Percentiles rank a stretch among this genome's conserved stretches.
These are phyloP conservation scores for Dioscorea dumetorum DNA, from an alignment of 106 monocot genomes.

Conservation along the genomic window DNA sequence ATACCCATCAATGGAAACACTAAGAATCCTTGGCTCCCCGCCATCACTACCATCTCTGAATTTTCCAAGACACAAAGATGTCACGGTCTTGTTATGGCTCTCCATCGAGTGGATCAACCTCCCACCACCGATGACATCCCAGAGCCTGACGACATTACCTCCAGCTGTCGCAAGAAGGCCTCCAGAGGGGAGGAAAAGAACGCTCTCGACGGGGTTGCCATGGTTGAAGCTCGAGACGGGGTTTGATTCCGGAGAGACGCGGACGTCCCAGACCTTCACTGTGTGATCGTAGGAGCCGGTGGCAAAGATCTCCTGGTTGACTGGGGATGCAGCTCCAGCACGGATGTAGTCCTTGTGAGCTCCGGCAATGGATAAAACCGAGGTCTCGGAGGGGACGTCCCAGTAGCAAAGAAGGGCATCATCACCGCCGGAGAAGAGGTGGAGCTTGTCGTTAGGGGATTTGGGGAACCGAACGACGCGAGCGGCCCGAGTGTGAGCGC, in stretches of 20 bases:
- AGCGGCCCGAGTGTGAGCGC: slow-evolving; percentile 60
- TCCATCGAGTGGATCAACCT: slow-evolving; percentile 72
- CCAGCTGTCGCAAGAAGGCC: slow-evolving; percentile 83
- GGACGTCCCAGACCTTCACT: slow-evolving; percentile 79
- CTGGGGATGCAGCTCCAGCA: slow-evolving; percentile 61
- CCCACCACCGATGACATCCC: slow-evolving; percentile 86
- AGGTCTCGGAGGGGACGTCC: slow-evolving; percentile 67
- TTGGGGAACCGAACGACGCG: slow-evolving; percentile 66
- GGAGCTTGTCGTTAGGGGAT: slow-evolving; percentile 52
- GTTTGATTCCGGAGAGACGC: slow-evolving; percentile 16
- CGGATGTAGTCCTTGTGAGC: slow-evolving; percentile 91
- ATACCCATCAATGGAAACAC: slow-evolving; percentile 90
- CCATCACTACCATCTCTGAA: slow-evolving; percentile 18
- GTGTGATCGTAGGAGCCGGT: slow-evolving; percentile 86
- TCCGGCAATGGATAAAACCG: slow-evolving; percentile 31
- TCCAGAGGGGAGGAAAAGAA: slow-evolving; percentile 80
- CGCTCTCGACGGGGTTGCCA: slow-evolving; percentile 66
- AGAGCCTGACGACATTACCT: slow-evolving; percentile 73
- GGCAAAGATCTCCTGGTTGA: slow-evolving; percentile 53
- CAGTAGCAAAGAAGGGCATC: slow-evolving; percentile 77
- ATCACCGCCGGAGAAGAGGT: slow-evolving; percentile 83
- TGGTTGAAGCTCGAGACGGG: slow-evolving; percentile 41
- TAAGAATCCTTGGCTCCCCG: slow-evolving; percentile 59
- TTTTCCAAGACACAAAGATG: slow-evolving; percentile 43
- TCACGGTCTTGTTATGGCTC: slow-evolving; percentile 93